Conservation (phyloP, 176 grass and related monocot species). For the Canna indica region DNA sequence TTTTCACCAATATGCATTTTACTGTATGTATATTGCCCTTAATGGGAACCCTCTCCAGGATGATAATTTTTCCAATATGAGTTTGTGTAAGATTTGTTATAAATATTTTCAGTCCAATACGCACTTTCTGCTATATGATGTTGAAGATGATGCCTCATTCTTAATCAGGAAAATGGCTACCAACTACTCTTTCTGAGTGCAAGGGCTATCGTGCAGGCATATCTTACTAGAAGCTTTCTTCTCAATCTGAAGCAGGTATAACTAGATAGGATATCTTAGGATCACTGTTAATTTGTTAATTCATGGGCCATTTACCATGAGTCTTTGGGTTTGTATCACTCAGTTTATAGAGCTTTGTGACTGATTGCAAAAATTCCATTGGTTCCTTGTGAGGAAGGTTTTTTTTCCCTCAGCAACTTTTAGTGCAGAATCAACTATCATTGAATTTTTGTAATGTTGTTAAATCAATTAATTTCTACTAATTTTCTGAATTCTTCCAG, state of each 20-base stretch:
- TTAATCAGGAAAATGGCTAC: constrained; percentile 89
- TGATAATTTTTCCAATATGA: neutral
- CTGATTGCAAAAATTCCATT: neutral
- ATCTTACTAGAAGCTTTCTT: constrained; percentile 95
- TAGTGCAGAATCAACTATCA: neutral
- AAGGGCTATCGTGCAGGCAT: constrained; percentile 96
- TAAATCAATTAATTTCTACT: constrained; percentile 11
- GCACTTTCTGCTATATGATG: neutral
- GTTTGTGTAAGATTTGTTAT: too few species aligned
- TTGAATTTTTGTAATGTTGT: neutral
- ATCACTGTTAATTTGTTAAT: neutral
- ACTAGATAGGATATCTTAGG: constrained; percentile 3
- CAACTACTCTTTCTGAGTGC: constrained; percentile 96
- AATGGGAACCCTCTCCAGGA: neutral
- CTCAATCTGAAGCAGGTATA: constrained; percentile 95
- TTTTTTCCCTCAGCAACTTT: neutral
- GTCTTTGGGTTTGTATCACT: neutral
- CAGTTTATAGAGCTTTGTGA: neutral
- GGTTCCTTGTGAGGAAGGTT: neutral
- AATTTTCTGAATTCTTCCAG: constrained; percentile 34
- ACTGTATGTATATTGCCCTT: neutral
- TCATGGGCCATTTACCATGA: neutral
- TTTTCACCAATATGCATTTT: neutral
- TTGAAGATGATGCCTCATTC: constrained; percentile 12
- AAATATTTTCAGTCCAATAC: neutral